These are phyloP conservation scores for Chlorokybus atmophyticus DNA, from an alignment of 139 green algal genomes.

Conservation along the genomic window DNA sequence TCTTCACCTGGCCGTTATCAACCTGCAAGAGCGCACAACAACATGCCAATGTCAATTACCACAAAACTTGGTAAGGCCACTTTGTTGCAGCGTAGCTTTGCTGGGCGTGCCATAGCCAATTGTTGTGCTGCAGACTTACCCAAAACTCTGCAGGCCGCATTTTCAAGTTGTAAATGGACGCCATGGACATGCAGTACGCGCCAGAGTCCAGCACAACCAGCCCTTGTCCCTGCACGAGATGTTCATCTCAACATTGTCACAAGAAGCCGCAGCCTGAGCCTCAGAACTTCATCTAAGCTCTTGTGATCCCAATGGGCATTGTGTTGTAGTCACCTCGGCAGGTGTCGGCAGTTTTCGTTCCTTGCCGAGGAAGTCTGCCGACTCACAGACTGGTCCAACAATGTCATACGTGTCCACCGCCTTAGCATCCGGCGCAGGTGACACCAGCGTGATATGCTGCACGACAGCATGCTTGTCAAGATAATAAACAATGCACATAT, in stretches of 20 bases:
- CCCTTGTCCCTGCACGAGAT: constrained; percentile 50
- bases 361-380: constrained; percentile 92
- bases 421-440: constrained; percentile 28
- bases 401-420: constrained; percentile 63
- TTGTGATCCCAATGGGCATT: too few relatives aligned
- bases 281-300: too few relatives aligned
- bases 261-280: too few relatives aligned
- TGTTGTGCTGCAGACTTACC: too few relatives aligned
- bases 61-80: too few relatives aligned
- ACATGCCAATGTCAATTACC: too few relatives aligned
- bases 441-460: constrained; percentile 93
- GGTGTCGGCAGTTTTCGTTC: constrained; percentile 53
- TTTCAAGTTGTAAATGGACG: constrained; percentile 94
- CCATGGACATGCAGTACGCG: constrained; percentile 96
- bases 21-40: too few relatives aligned
- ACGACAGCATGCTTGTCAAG: constrained; percentile 63
- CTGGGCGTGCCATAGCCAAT: too few relatives aligned
- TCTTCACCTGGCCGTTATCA: too few relatives aligned
- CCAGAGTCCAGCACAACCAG: constrained; percentile 88
- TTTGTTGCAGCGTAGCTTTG: too few relatives aligned
- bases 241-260: too few relatives aligned
- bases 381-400: constrained; percentile 91
- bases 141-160: constrained; percentile 87
- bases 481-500: too few relatives aligned
- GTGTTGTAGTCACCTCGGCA: constrained; percentile 31